Base-by-base conservation (phyloP, 345 rosid genomes). In the Moricandia arvensis region DNA sequence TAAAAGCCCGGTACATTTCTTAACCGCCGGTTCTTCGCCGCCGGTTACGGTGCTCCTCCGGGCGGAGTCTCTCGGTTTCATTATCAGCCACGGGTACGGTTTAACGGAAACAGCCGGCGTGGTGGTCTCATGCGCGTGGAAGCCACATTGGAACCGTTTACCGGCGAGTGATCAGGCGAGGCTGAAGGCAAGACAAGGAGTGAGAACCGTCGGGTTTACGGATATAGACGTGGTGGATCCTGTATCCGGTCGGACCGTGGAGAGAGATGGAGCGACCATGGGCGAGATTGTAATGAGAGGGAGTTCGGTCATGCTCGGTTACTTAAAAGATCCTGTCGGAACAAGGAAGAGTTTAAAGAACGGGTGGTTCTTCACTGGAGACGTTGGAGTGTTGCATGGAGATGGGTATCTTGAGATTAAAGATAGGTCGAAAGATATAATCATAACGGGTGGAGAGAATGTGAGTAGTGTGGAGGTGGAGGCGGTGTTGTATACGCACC, bases 361-460 rank as follows among this genome's bases (percentile, higher is more conserved):
- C 1, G 94, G 93, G 1, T 89, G 93, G 96, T 86, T 90, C 35
- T 80, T 80, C 66, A 83, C 90, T 0, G 96, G 93, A 3, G 93
- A 91, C 41, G 87, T 92, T 0, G 96, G 86, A 1, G 96, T 92
- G 68, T 79, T 86, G 49, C 93, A 88, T 60, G 68, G 85, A 0
- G 91, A 92, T 61, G 89, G 91, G 1, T 92, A 86, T 58, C 2
- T 92, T 17, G 96, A 90, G 72, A 87, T 90, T 4, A 86, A 84
- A 35, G 96, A 92, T 77, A 77, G 93, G n/a, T 85, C 87, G 4
- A 92, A 92, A 83, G 96, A 92, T 80, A 78, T 90, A 16, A 87
- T 90, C 13, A 92, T 92, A 1, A 85, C 90, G 9, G 97, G 97
- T 0, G 96, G 97, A 26, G 97, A 92, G 83, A 92, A 90, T 33